phyloP scores from a whole-genome alignment of 2,329 filamentous ascomycete genomes.

The Colletotrichum sp. region DNA sequence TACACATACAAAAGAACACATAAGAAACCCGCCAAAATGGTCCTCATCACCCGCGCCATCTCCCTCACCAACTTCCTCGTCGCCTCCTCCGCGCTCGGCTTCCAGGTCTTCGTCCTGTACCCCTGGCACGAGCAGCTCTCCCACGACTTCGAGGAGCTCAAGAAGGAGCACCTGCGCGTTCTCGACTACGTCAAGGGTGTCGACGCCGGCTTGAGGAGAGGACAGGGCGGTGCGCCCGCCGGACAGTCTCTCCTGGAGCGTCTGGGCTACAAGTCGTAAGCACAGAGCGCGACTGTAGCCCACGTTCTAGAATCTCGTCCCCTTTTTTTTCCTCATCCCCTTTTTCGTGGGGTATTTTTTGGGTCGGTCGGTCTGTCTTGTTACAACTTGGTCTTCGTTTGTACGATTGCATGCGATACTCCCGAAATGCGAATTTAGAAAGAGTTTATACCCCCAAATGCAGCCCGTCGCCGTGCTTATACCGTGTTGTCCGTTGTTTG shows the following conservation, averaged over 20 bases:
- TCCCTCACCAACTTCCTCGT: constrained; percentile 71
- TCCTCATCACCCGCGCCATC: constrained; percentile 49
- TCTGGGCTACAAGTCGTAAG: constrained; percentile 22
- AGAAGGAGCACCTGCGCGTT: constrained; percentile 59
- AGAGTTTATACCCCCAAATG: not conserved
- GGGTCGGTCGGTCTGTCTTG: not conserved
- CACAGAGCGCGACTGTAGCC: not conserved
- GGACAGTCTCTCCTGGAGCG: constrained; percentile 20
- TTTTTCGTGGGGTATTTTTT: not conserved
- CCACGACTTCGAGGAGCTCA: constrained; percentile 63
- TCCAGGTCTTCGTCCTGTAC: constrained; percentile 74
- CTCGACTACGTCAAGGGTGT: constrained; percentile 36
- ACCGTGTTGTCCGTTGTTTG: not conserved
- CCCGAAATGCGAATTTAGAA: not conserved
- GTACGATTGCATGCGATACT: constrained; percentile 11
- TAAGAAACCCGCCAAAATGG: constrained; percentile 22
- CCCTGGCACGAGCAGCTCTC: constrained; percentile 74
- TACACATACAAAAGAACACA: not conserved
- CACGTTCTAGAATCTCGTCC: not conserved
- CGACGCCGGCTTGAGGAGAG: constrained; percentile 17
- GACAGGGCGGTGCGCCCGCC: constrained; percentile 16
- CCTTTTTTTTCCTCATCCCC: not conserved
- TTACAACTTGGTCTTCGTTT: not conserved
- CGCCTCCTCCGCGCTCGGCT: constrained; percentile 67
- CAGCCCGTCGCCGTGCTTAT: not conserved